Percentiles rank a stretch among this genome's conserved stretches.
Conservation (phyloP, 192 early-diverging fungal species). For the Paraglomus brasilianum region DNA sequence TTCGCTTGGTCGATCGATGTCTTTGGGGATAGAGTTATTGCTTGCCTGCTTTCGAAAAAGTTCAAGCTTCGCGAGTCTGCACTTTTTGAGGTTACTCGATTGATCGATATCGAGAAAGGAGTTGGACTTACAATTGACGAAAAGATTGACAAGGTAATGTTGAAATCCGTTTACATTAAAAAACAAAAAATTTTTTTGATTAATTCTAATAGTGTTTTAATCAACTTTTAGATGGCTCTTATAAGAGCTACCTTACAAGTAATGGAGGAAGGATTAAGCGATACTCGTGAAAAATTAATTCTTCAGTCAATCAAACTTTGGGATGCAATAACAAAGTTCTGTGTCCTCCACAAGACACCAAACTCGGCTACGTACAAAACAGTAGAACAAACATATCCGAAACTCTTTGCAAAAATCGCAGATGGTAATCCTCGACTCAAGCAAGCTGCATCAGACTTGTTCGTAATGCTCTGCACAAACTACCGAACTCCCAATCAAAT, state of each 20-base stretch:
- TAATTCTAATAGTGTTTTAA: not conserved
- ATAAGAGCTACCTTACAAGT: slow-evolving; percentile 51
- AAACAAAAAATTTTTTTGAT: not conserved
- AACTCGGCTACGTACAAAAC: slow-evolving; percentile 41
- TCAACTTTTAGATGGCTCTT: slow-evolving; percentile 36
- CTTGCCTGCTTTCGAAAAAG: slow-evolving; percentile 51
- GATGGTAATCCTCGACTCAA: slow-evolving; percentile 60
- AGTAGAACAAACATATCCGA: slow-evolving; percentile 48
- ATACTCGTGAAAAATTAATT: slow-evolving; percentile 55
- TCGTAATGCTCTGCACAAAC: slow-evolving; percentile 50
- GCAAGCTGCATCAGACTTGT: slow-evolving; percentile 45
- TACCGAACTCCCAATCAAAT: slow-evolving; percentile 49
- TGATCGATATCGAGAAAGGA: slow-evolving; percentile 39
- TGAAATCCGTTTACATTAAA: too few relatives aligned
- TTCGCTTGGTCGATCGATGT: slow-evolving; percentile 44
- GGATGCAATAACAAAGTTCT: slow-evolving; percentile 51
- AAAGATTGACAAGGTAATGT: slow-evolving; percentile 22
- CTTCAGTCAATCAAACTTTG: slow-evolving; percentile 47
- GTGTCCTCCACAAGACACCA: slow-evolving; percentile 48
- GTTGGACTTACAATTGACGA: slow-evolving; percentile 36
- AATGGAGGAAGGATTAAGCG: slow-evolving; percentile 48
- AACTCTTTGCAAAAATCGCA: slow-evolving; percentile 50
- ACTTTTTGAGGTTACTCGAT: slow-evolving; percentile 46
- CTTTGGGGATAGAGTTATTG: slow-evolving; percentile 47
- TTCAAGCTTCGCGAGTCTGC: slow-evolving; percentile 55